Percentiles rank a stretch among this genome's conserved stretches.
Evolutionary conservation across 805 yeast species (phyloP).

Genomic region (Saccharomycopsis sp.): DNA sequence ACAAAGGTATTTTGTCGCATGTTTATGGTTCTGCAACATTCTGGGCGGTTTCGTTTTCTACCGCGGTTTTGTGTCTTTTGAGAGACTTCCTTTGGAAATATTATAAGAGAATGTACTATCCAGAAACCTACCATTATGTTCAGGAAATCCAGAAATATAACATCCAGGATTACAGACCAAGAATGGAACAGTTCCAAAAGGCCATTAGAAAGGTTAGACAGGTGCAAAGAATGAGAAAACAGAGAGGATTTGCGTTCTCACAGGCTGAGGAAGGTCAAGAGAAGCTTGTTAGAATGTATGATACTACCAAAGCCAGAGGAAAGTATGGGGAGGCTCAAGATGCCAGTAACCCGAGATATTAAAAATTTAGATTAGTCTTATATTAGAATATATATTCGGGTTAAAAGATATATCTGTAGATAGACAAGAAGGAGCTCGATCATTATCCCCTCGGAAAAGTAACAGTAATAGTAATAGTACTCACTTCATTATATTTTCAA

Average conservation of each 20-base stretch:
- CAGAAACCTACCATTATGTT: slow-evolving; percentile 89
- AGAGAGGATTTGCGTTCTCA: slow-evolving; percentile 97
- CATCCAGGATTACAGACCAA: slow-evolving; percentile 89
- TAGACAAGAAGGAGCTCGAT: too few relatives aligned
- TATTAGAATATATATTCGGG: too few relatives aligned
- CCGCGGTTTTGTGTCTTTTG: slow-evolving; percentile 70
- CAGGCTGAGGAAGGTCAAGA: slow-evolving; percentile 95
- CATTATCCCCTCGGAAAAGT: too few relatives aligned
- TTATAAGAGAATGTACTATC: slow-evolving; percentile 84
- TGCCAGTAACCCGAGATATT: too few relatives aligned
- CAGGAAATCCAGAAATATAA: slow-evolving; percentile 96
- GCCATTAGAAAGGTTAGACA: slow-evolving; percentile 97
- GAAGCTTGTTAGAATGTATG: slow-evolving; percentile 85
- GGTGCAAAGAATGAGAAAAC: slow-evolving; percentile 96
- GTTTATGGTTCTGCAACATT: slow-evolving; percentile 72
- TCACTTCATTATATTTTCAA: too few relatives aligned
- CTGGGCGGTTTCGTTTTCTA: slow-evolving; percentile 71
- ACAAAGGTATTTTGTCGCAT: slow-evolving; percentile 68
- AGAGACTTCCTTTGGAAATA: slow-evolving; percentile 94
- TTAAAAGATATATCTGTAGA: too few relatives aligned
- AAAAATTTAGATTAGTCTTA: too few relatives aligned
- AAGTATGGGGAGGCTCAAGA: slow-evolving; percentile 57
- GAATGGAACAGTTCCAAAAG: slow-evolving; percentile 93
- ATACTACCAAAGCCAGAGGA: slow-evolving; percentile 82
- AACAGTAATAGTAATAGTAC: too few relatives aligned